A percentile compares a stretch with the other conserved stretches of the same genome.
phyloP scores from a whole-genome alignment of 1,139 yeast genomes.

The Sugiyamaella sp. region DNA sequence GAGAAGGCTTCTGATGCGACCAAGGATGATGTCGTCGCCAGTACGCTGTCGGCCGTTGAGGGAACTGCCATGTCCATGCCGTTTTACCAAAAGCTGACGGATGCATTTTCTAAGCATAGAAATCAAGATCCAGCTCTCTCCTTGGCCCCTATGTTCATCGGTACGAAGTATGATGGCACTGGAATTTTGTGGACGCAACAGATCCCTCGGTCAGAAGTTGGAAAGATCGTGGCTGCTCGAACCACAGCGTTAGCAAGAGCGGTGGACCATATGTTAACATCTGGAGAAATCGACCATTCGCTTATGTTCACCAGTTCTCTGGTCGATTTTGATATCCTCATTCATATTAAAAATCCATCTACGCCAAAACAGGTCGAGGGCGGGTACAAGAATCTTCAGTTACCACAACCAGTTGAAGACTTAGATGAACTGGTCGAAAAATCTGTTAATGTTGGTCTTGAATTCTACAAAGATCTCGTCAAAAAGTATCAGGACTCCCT shows the following conservation, averaged over 20 bases:
- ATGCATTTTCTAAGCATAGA: conserved; percentile 67
- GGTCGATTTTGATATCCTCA: conserved; percentile 79
- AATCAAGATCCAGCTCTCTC: conserved; percentile 76
- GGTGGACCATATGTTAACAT: conserved; percentile 58
- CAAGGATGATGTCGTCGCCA: conserved; percentile 42
- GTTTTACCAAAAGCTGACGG: conserved; percentile 62
- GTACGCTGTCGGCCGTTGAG: conserved; percentile 32
- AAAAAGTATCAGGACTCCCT: conserved; percentile 50
- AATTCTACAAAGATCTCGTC: conserved; percentile 39
- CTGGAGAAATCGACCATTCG: conserved; percentile 48
- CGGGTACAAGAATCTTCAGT: conserved; percentile 22
- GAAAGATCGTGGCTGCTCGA: conserved; percentile 69
- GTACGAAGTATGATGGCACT: conserved; percentile 76
- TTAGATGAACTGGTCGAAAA: conserved; percentile 43
- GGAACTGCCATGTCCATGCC: conserved; percentile 68
- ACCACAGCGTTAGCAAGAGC: conserved; percentile 85
- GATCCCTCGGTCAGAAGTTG: conserved; percentile 58
- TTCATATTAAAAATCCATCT: conserved; percentile 55
- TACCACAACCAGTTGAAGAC: conserved; percentile 54
- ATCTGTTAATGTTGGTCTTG: conserved; percentile 33
- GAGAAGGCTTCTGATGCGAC: conserved; percentile 52
- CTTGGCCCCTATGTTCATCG: conserved; percentile 79
- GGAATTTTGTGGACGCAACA: conserved; percentile 83
- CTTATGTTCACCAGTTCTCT: conserved; percentile 75
- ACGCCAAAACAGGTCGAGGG: conserved; percentile 33